Conservation (phyloP, 352 stramenopile genomes). For the Pythium monospermum region DNA sequence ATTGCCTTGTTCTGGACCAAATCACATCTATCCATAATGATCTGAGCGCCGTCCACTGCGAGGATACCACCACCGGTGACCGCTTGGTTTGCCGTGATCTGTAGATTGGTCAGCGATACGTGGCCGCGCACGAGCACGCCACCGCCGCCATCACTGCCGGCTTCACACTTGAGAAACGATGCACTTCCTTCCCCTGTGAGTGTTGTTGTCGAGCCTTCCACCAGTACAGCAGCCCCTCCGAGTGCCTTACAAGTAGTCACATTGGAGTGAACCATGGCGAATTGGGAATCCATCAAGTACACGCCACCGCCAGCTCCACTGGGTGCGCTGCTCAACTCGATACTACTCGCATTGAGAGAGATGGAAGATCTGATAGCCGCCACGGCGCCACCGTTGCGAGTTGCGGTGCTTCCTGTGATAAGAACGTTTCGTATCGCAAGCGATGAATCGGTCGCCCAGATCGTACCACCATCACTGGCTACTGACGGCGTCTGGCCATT, state of each 20-base stretch:
- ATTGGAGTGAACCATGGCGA: conserved; percentile 11
- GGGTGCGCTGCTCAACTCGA: not conserved
- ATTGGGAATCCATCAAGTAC: conserved; percentile 1
- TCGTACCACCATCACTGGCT: conserved; percentile 21
- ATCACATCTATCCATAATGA: not conserved
- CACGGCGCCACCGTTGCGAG: conserved; percentile 3
- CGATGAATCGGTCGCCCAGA: not conserved
- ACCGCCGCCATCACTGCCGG: conserved; percentile 24
- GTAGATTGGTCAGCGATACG: not conserved
- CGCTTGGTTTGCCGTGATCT: conserved; percentile 1
- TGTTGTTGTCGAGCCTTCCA: not conserved
- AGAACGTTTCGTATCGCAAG: conserved; percentile 20
- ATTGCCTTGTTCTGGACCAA: conserved; percentile 6
- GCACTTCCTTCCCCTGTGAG: not conserved
- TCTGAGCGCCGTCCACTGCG: not conserved
- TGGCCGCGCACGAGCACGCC: not conserved
- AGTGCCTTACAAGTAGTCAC: conserved; percentile 7
- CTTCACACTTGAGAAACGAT: not conserved
- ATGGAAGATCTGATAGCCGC: conserved; percentile 1
- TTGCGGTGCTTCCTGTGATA: conserved; percentile 10
- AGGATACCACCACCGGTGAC: conserved; percentile 1
- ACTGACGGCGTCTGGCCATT: conserved; percentile 19
- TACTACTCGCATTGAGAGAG: not conserved
- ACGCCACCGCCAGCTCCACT: conserved; percentile 12
- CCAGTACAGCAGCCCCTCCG: not conserved